Evolutionary conservation across 2,329 filamentous ascomycete genomes (phyloP), one percentile per base, ranked within the genome.

Genomic region (Colletotrichum lini): DNA sequence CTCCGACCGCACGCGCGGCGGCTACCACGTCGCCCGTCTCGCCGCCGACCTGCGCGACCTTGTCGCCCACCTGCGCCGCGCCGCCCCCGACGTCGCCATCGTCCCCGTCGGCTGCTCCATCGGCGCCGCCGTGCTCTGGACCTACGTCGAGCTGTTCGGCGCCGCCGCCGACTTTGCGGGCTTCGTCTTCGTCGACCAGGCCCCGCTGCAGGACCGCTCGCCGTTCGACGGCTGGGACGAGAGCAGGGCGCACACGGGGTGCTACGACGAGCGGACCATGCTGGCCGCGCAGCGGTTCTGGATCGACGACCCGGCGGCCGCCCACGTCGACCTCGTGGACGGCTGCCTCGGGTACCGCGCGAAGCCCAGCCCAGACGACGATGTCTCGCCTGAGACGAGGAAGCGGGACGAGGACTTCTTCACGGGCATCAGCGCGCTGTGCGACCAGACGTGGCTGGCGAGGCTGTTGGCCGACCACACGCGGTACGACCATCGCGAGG

Each of bases 401-500:
- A 59, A 62, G 30, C 50, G 64, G 42, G 81, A 83, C 35, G 79
- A 82, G 75, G 76, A 73, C 1, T 83, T 82, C 66, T 84, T 83
- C 65, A 76, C 75, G 30, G 60, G 64, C 1, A 80, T 82, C 42
- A 81, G 79, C 50, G 73, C 71, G 9, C 67, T 72, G 45, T 83
- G 82, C 72, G 81, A 83, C 38, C 76, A 76, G n/a, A 71, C 50
- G 16, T 84, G 82, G 82, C 73, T 83, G 26, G 81, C 81, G 35
- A 75, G 77, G 62, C 63, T 84, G 69, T 70, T 84, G 45, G 79
- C 79, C 1, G 81, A 84, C 59, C 82, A 83, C 65, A 84, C 82
- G 58, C 70, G 81, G 30, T 84, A 83, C 65, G 82, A 84, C 62
- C 82, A 84, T 73, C 80, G 82, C 47, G 82, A 84, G 74, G 81